A percentile compares a stretch with the other conserved stretches of the same genome.
These are phyloP conservation scores for Penicillium sclerotigenum DNA, from an alignment of 2,329 filamentous ascomycete species.

Conservation along the genomic window DNA sequence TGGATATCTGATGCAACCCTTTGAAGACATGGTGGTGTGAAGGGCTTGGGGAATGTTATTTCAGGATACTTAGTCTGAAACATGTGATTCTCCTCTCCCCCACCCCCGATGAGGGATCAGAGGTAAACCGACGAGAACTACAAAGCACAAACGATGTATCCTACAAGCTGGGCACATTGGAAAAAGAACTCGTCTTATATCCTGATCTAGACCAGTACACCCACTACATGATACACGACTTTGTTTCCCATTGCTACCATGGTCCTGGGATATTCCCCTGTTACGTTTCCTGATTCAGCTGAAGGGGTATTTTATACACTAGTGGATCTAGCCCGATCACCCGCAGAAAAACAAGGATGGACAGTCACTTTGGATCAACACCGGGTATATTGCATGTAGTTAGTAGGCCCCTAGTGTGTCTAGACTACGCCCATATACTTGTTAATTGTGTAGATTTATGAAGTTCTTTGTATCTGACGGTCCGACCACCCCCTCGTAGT, in stretches of 20 bases:
- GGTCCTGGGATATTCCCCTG: background rate
- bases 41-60: constrained; percentile 1
- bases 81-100: constrained; percentile 9
- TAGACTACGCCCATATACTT: background rate
- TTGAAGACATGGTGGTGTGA: background rate
- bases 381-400: background rate
- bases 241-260: background rate
- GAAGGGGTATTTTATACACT: background rate
- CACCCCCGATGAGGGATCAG: background rate
- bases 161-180: background rate
- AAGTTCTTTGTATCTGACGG: constrained; percentile 4
- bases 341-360: background rate
- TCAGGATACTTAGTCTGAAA: constrained; percentile 1
- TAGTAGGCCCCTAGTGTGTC: background rate
- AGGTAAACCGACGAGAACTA: background rate
- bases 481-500: background rate
- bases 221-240: background rate
- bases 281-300: background rate
- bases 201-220: background rate
- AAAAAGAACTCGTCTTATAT: background rate
- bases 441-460: background rate
- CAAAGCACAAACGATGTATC: background rate
- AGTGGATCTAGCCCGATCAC: background rate
- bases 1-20: constrained; percentile 5
- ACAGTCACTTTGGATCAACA: background rate